Base-by-base conservation (phyloP, 139 green algal genomes). In the Bryopsis sp. region DNA sequence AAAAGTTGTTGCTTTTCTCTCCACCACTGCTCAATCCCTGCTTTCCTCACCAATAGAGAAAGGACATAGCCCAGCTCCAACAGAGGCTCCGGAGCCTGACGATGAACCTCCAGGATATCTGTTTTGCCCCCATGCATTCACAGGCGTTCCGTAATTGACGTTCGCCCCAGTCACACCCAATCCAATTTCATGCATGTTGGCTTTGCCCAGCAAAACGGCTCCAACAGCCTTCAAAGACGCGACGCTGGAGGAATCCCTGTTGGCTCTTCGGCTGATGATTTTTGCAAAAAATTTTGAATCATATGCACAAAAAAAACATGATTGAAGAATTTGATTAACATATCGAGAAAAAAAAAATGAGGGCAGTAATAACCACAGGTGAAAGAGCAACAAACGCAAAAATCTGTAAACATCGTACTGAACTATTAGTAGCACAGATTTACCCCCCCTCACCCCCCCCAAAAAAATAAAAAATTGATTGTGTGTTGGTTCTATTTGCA, bases 121-220 rank as follows among this genome's bases (percentile, higher is more conserved):
- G 24, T 32, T 19, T 31, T 31, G 7, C 7, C 8, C 54, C 54
- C 54, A 63, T 31, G 54, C 11, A 63, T 63, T 63, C 19, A 31
- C 54, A 26, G 54, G 19, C 24, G 54, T 63, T 32, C 54, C 54
- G 26, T 63, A 19, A 19, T 33, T 32, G 11, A 32, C 26, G 54
- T 63, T 63, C 8, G 24, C 7, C 7, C 54, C 54, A 63, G 54
- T 63, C n/a, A 63, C 54, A 35, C 54, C 54, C 54, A 63, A 31
- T 15, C 54, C 54, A 19, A 63, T 63, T 81, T 95, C 88, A 48
- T 91, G 79, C 68, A 88, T 69, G 58, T 77, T 82, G n/a, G 78
- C 64, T 76, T 95, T 92, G 71, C 88, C 88, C 2, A 91, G 8
- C 43, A 93, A 76, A 26, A 95, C 58, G 0, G 85, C 87, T 2